Evolutionary conservation across 768 basidiomycete species (phyloP).

Genomic region (Rhizopogon salebrosus): DNA sequence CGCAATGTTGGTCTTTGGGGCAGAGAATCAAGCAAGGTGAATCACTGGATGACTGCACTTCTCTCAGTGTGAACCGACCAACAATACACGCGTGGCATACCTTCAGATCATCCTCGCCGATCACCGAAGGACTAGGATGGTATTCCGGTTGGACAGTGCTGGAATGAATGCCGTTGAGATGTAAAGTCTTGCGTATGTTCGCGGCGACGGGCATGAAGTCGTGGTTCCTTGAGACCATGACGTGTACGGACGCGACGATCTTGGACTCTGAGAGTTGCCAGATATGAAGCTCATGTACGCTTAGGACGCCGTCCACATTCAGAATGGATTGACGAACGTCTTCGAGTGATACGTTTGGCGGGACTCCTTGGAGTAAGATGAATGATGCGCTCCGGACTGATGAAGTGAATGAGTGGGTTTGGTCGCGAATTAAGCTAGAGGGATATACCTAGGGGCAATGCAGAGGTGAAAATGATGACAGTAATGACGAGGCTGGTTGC

Average conservation of each 20-base stretch:
- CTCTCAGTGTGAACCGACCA: slow-evolving; percentile 1
- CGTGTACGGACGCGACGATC: slow-evolving; percentile 93
- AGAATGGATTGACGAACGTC: slow-evolving; percentile 77
- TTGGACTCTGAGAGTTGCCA: slow-evolving; percentile 98
- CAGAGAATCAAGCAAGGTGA: slow-evolving; percentile 75
- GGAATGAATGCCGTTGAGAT: slow-evolving; percentile 90
- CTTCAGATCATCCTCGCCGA: slow-evolving; percentile 42
- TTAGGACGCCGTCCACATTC: slow-evolving; percentile 73
- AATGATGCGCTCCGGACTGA: slow-evolving; percentile 86
- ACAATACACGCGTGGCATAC: slow-evolving; percentile 27
- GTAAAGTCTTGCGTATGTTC: slow-evolving; percentile 78
- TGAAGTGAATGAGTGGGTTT: slow-evolving; percentile 3
- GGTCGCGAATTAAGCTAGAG: slow-evolving; percentile 1
- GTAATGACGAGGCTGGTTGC: slow-evolving; percentile 92
- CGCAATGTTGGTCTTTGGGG: slow-evolving; percentile 62
- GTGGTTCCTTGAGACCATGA: slow-evolving; percentile 70
- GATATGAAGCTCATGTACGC: slow-evolving; percentile 90
- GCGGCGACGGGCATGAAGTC: slow-evolving; percentile 92
- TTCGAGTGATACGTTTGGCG: slow-evolving; percentile 82
- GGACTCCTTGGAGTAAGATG: slow-evolving; percentile 93
- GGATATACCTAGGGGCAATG: slow-evolving; percentile 76
- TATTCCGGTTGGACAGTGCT: slow-evolving; percentile 95
- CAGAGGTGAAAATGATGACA: slow-evolving; percentile 92
- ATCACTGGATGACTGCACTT: slow-evolving; percentile 40
- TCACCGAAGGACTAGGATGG: slow-evolving; percentile 28